phyloP scores from a whole-genome alignment of 768 basidiomycete genomes.

The Leccinum subgranulosum region DNA sequence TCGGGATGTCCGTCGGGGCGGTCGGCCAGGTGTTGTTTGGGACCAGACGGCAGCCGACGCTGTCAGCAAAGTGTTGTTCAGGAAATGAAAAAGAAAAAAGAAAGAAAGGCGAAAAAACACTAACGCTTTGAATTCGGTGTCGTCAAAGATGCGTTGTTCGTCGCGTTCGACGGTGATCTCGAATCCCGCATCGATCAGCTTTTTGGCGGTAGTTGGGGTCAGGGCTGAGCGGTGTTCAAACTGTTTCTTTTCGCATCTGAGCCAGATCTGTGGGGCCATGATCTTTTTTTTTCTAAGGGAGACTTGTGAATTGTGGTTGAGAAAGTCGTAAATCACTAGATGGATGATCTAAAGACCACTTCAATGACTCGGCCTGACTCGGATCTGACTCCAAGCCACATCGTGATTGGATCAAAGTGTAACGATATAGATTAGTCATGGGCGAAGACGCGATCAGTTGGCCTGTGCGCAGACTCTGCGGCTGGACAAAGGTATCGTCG shows the following conservation, averaged over 20 bases:
- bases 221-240: constrained; percentile 92
- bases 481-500: no score
- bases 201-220: constrained; percentile 87
- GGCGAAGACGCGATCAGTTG: no score
- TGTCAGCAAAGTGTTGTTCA: neutral
- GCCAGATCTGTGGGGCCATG: constrained; percentile 65
- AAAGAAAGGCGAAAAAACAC: constrained; percentile 28
- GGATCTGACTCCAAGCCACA: neutral
- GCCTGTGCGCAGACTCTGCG: no score
- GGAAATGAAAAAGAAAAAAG: no score
- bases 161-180: constrained; percentile 90
- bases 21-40: constrained; percentile 85
- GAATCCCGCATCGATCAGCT: constrained; percentile 86
- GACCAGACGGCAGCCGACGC: constrained; percentile 87
- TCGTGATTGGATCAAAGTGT: neutral
- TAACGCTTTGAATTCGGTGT: constrained; percentile 89
- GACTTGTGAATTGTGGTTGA: neutral
- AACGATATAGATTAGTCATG: no score
- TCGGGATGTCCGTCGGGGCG: constrained; percentile 71
- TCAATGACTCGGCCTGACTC: neutral
- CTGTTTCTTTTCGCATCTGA: constrained; percentile 95
- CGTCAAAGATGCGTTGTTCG: constrained; percentile 90
- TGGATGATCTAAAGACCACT: neutral
- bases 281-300: neutral
- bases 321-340: neutral